Conservation (phyloP, 495 filamentous ascomycete genomes). For the Xylaria bambusicola region DNA sequence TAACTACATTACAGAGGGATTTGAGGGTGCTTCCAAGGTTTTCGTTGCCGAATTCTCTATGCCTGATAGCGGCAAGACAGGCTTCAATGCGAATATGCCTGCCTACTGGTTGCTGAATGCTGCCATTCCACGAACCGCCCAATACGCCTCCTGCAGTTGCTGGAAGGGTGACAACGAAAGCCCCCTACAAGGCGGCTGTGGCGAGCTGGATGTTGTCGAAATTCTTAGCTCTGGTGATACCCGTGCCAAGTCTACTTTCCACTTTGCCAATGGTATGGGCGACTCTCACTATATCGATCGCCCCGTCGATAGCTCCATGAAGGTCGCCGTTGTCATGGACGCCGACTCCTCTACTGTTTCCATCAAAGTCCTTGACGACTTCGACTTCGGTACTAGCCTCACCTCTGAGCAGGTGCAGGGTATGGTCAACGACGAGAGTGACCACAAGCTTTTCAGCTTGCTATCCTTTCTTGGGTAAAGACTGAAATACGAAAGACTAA, state of each 20-base stretch:
- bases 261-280: constrained; percentile 57
- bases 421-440: constrained; percentile 29
- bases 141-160: constrained; percentile 69
- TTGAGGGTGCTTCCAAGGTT: constrained; percentile 59
- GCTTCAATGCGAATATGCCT: constrained; percentile 58
- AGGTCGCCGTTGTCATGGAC: constrained; percentile 62
- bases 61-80: constrained; percentile 52
- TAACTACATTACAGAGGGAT: constrained; percentile 57
- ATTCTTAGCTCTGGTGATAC: constrained; percentile 53
- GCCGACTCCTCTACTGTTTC: constrained; percentile 28
- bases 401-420: constrained; percentile 34
- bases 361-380: constrained; percentile 40
- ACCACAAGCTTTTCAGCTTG: constrained; percentile 30
- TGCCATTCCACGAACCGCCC: constrained; percentile 63
- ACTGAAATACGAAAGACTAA: too few species aligned
- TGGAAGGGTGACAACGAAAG: constrained; percentile 50
- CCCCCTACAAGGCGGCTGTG: constrained; percentile 54
- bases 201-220: constrained; percentile 73
- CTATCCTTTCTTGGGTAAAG: constrained; percentile 16
- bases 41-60: constrained; percentile 71
- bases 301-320: constrained; percentile 54
- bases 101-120: constrained; percentile 73
- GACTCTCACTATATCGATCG: constrained; percentile 65
- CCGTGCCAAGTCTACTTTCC: constrained; percentile 60
- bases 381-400: constrained; percentile 35